phyloP scores from a whole-genome alignment of 2,329 filamentous ascomycete genomes.

The Colletotrichum cordylinicola region DNA sequence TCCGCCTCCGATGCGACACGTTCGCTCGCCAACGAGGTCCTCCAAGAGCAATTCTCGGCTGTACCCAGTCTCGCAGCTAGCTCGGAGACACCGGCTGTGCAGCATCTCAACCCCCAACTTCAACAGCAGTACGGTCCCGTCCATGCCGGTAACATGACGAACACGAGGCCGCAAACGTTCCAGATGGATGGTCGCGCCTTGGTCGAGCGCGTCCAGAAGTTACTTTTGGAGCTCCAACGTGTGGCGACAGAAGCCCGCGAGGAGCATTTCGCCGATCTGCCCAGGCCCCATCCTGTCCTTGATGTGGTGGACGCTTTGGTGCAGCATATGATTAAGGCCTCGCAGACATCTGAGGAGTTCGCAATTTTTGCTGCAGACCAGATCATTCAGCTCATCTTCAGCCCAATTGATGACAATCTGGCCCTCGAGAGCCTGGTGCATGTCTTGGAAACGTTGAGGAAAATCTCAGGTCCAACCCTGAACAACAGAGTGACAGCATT shows the following conservation, averaged over 20 bases:
- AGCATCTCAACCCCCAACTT: constrained; percentile 58
- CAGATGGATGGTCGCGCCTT: constrained; percentile 59
- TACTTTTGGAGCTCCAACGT: constrained; percentile 62
- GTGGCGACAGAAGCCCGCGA: constrained; percentile 59
- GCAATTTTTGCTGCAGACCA: constrained; percentile 65
- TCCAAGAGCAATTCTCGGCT: constrained; percentile 65
- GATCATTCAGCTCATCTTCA: constrained; percentile 63
- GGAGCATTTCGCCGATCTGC: constrained; percentile 65
- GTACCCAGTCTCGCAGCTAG: constrained; percentile 65
- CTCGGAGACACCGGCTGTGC: constrained; percentile 60
- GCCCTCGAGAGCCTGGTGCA: constrained; percentile 68
- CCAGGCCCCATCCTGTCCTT: constrained; percentile 63
- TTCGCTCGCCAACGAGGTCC: constrained; percentile 66
- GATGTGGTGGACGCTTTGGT: constrained; percentile 68
- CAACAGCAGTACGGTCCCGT: constrained; percentile 60
- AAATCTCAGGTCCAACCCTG: constrained; percentile 61
- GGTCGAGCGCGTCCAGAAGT: constrained; percentile 61
- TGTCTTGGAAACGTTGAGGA: constrained; percentile 64
- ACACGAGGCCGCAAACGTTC: constrained; percentile 54
- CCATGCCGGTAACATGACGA: constrained; percentile 49
- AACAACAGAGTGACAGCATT: constrained; percentile 60
- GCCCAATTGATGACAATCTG: constrained; percentile 58
- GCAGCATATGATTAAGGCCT: constrained; percentile 67
- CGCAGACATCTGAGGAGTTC: constrained; percentile 66
- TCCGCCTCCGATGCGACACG: constrained; percentile 67